Percentiles rank a stretch among this genome's conserved stretches.
Evolutionary conservation across 176 grass and related monocot genomes (phyloP).

Genomic region (Luzula sylvatica): DNA sequence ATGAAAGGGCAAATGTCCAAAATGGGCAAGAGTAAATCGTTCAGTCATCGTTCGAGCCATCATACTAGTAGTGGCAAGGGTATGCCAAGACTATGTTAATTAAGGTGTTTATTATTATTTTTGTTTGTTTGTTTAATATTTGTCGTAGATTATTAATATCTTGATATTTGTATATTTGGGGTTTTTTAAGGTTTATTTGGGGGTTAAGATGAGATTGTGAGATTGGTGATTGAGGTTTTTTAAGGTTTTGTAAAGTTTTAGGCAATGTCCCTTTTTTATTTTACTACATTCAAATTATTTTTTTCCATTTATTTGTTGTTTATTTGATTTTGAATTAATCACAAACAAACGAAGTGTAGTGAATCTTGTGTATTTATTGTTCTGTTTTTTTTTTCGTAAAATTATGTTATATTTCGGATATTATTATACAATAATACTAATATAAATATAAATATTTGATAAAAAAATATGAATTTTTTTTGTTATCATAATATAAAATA

Average conservation of each 20-base stretch:
- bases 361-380: not conserved
- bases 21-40: slow-evolving; percentile 42
- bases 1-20: slow-evolving; percentile 66
- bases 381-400: not conserved
- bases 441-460: not conserved
- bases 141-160: not conserved
- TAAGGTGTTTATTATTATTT: slow-evolving; percentile 1
- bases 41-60: slow-evolving; percentile 28
- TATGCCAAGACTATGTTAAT: slow-evolving; percentile 75
- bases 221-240: not conserved
- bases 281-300: not conserved
- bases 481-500: too few relatives aligned
- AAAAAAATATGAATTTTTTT: not conserved
- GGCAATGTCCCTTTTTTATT: not conserved
- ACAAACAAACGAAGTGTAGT: not conserved
- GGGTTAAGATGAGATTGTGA: not conserved
- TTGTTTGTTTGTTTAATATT: not conserved
- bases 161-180: slow-evolving; percentile 13
- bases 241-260: slow-evolving; percentile 8
- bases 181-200: slow-evolving; percentile 2
- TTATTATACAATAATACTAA: not conserved
- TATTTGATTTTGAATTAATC: slow-evolving; percentile 6
- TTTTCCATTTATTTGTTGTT: not conserved
- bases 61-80: slow-evolving; percentile 26
- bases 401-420: not conserved